Conservation (phyloP, 768 basidiomycete species). For the Tylopilus sp. region DNA sequence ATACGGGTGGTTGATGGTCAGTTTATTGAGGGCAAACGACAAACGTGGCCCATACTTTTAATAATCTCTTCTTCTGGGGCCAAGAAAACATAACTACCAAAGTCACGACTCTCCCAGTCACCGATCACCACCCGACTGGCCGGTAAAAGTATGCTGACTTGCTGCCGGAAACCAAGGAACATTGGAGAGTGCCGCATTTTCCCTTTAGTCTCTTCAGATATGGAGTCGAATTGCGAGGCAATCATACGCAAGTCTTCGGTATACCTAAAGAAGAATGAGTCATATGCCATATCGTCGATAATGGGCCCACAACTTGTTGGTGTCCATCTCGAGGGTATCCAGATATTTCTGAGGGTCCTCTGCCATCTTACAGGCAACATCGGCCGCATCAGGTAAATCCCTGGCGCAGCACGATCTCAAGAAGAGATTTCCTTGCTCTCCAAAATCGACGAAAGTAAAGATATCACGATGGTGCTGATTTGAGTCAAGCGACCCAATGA, state of each 20-base stretch:
- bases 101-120: conserved; percentile 12
- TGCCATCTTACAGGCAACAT: conserved; percentile 9
- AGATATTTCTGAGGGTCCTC: conserved; percentile 6
- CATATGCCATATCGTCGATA: neutral
- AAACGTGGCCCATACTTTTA: conserved; percentile 1
- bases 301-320: conserved; percentile 4
- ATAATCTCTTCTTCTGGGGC: conserved; percentile 9
- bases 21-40: neutral
- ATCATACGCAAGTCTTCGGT: conserved; percentile 12
- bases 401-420: conserved; percentile 11
- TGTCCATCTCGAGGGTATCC: too few species aligned
- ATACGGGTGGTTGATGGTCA: neutral
- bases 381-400: conserved; percentile 11
- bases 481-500: conserved; percentile 1
- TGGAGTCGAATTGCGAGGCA: conserved; percentile 9
- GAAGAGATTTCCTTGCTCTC: conserved; percentile 2
- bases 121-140: conserved; percentile 10
- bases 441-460: conserved; percentile 17
- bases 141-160: neutral
- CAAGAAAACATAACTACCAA: conserved; percentile 2
- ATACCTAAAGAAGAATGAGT: conserved; percentile 8
- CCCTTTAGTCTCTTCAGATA: conserved; percentile 9
- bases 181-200: conserved; percentile 6
- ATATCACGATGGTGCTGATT: conserved; percentile 7
- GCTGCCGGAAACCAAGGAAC: conserved; percentile 4